These are phyloP conservation scores for Amanita rubescens DNA, from an alignment of 768 basidiomycete species.

Conservation along the genomic window DNA sequence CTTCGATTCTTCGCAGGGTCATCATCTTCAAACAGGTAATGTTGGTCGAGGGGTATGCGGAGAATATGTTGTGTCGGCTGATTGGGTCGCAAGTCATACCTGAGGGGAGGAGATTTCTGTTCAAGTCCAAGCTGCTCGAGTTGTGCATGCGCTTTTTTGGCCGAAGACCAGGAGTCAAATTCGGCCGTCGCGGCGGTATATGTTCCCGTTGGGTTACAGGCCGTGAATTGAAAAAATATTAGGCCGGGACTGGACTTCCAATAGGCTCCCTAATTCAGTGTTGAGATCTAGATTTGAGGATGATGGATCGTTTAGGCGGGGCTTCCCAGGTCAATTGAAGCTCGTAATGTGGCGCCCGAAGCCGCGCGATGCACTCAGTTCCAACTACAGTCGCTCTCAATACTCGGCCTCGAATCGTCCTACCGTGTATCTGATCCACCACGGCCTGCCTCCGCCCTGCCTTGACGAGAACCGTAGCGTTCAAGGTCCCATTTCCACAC, in stretches of 20 bases:
- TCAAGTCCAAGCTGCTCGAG: conserved; percentile 26
- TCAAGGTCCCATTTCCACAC: conserved; percentile 4
- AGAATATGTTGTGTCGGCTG: conserved; percentile 33
- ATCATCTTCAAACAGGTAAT: conserved; percentile 22
- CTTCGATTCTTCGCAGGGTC: background rate
- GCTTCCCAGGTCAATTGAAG: background rate
- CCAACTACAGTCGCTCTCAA: background rate
- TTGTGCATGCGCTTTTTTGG: conserved; percentile 29
- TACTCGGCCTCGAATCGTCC: background rate
- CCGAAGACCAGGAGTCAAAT: conserved; percentile 33
- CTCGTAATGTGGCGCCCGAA: background rate
- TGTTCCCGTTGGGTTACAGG: background rate
- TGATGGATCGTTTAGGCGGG: background rate
- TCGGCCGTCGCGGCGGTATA: background rate
- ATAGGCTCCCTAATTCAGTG: background rate
- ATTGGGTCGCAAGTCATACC: conserved; percentile 37
- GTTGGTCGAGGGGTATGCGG: conserved; percentile 39
- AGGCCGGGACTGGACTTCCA: background rate
- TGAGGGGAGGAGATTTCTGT: conserved; percentile 25
- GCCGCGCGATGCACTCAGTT: background rate
- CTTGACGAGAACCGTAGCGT: background rate
- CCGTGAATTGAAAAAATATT: background rate
- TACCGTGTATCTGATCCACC: background rate
- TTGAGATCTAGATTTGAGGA: background rate
- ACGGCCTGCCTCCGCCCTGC: background rate